Percentiles rank a stretch among this genome's conserved stretches.
These are phyloP conservation scores for Ogataea nonfermentans DNA, from an alignment of 805 yeast genomes.

Conservation along the genomic window DNA sequence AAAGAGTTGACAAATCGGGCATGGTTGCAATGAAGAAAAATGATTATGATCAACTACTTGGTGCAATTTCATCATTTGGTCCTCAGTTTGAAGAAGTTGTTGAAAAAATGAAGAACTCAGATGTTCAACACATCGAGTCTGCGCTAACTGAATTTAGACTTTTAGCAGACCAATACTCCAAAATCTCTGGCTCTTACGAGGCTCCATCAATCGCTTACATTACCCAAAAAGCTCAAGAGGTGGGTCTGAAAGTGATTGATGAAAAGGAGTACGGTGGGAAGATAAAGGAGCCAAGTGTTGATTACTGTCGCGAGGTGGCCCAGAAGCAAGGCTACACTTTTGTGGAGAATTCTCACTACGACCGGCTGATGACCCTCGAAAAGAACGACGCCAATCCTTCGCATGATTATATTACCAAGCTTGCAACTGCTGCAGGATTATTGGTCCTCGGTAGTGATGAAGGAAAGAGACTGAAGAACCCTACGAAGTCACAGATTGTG, in stretches of 20 bases:
- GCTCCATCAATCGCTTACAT: constrained; percentile 31
- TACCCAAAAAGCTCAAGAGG: constrained; percentile 21
- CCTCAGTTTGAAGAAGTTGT: constrained; percentile 15
- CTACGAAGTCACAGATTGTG: constrained; percentile 16
- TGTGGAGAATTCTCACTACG: constrained; percentile 16
- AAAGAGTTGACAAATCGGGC: constrained; percentile 27
- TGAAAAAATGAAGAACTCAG: constrained; percentile 9
- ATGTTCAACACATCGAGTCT: constrained; percentile 23
- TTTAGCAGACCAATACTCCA: constrained; percentile 23
- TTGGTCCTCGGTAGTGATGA: constrained; percentile 19
- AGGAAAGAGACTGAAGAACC: constrained; percentile 13
- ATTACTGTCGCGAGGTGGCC: constrained; percentile 8
- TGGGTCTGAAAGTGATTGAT: constrained; percentile 18
- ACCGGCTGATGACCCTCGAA: constrained; percentile 1
- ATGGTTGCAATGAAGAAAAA: constrained; percentile 22
- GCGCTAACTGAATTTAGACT: constrained; percentile 31
- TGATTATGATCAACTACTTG: constrained; percentile 22
- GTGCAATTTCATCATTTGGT: constrained; percentile 21
- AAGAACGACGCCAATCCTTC: constrained; percentile 17
- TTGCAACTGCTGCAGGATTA: constrained; percentile 30
- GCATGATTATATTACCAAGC: constrained; percentile 31
- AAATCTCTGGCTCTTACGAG: constrained; percentile 16
- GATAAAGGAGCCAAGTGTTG: constrained; percentile 7
- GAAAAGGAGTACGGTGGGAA: constrained; percentile 5
- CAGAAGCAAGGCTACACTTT: constrained; percentile 14